Base-by-base conservation (phyloP, 345 rosid species). In the Salix caprea region DNA sequence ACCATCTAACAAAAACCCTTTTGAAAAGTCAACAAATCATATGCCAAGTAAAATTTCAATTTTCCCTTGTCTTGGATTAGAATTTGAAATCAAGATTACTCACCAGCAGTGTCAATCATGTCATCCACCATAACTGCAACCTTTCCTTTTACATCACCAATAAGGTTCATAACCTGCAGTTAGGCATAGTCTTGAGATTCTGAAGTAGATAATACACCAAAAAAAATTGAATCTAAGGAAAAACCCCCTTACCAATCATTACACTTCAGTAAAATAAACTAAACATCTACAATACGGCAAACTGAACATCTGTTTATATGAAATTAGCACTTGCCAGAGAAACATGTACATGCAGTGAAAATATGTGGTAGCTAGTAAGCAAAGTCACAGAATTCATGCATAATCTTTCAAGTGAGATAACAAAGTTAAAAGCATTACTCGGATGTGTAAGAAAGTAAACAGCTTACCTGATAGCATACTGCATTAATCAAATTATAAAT, bases 61-160 rank as follows among this genome's bases (percentile, higher is more conserved):
- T 34, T 36, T 58, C 28, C 66, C 28, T n/a, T 30, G 37, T 71
- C 46, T 3, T 28, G 64, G 28, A 19, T 34, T 46, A 2, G 37
- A 37, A 23, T 42, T 60, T 6, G 60, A 62, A 39, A 21, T 56
- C 44, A 48, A 56, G 44, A 74, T 72, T 40, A 78, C 88, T 73
- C 76, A 81, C 83, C 83, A 40, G 80, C 83, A 16, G 83, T 81
- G 70, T 81, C 83, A 76, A 81, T 81, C 83, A 81, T 81, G 66
- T 81, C 83, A 72, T 81, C 83, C 70, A 81, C 80, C 83, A 81
- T 81, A 36, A 81, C 83, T 30, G 83, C 83, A 58, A 81, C 77
- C 58, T 77, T 81, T 62, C 83, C 83, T 67, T 73, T 76, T 1
- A 81, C 80, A 44, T 81, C 80, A 61, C 83, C 80, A 60, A 81